A percentile compares a stretch with the other conserved stretches of the same genome.
Evolutionary conservation across 2,329 filamentous ascomycete species (phyloP).

Genomic region (Verticillium alfalfae): DNA sequence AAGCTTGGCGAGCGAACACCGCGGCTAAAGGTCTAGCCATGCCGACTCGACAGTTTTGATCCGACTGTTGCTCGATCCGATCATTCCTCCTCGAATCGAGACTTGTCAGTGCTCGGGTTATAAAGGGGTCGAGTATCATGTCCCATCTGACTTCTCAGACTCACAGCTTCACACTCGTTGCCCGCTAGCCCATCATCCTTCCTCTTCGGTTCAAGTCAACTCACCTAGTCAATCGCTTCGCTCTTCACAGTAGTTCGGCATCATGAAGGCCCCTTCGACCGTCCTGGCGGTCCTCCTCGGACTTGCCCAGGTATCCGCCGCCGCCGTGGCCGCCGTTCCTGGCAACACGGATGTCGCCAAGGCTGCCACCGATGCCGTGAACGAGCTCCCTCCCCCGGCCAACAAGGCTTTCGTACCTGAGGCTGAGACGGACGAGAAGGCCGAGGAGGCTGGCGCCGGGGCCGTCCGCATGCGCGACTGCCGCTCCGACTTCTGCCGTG

Average conservation of each 20-base stretch:
- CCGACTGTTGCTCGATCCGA: background rate
- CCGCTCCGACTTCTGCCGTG: background rate
- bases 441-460: background rate
- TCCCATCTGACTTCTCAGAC: background rate
- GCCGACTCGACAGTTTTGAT: background rate
- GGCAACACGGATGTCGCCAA: background rate
- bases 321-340: background rate
- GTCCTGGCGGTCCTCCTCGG: conserved; percentile 7
- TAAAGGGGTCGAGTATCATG: background rate
- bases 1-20: background rate
- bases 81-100: background rate
- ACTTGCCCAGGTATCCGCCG: conserved; percentile 3
- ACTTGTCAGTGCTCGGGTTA: background rate
- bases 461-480: background rate
- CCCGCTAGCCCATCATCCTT: conserved; percentile 1
- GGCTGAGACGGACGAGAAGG: background rate
- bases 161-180: conserved; percentile 5
- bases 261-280: conserved; percentile 6
- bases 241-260: background rate
- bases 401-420: background rate
- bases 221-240: conserved; percentile 7
- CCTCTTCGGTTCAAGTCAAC: background rate
- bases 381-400: background rate
- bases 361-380: background rate
- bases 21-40: background rate